A percentile compares a stretch with the other conserved stretches of the same genome.
phyloP scores from a whole-genome alignment of 2,329 filamentous ascomycete species.

The Blumeria graminis region DNA sequence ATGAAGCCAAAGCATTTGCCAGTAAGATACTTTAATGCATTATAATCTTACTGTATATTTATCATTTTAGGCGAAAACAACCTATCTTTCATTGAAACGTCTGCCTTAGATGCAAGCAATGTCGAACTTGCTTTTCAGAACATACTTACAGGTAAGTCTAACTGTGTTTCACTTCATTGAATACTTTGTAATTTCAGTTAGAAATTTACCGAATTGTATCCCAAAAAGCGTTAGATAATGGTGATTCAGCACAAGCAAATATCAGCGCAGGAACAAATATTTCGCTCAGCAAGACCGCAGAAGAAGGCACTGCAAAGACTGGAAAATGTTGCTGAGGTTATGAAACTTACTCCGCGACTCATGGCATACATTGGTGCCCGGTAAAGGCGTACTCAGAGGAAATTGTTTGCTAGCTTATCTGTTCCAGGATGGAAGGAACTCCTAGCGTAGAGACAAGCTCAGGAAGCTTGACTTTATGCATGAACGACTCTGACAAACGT shows the following conservation, averaged over 20 bases:
- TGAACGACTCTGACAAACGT: not conserved
- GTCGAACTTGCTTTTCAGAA: conserved; percentile 99
- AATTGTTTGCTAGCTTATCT: too few species aligned
- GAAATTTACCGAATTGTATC: conserved; percentile 99
- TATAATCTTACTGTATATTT: conserved; percentile 8
- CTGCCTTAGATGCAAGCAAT: conserved; percentile 93
- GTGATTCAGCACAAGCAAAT: conserved; percentile 56
- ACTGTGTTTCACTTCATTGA: not conserved
- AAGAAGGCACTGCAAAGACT: conserved; percentile 49
- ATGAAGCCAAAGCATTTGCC: conserved; percentile 94
- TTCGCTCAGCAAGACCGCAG: conserved; percentile 64
- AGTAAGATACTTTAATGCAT: conserved; percentile 28
- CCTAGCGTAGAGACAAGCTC: not conserved
- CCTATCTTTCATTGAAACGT: conserved; percentile 97
- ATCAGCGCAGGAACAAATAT: conserved; percentile 64
- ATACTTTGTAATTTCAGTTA: conserved; percentile 18
- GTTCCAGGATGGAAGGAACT: too few species aligned
- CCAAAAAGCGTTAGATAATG: conserved; percentile 84
- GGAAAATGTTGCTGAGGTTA: conserved; percentile 50
- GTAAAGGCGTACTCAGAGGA: too few species aligned
- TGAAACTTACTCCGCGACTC: not conserved
- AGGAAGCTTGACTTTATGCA: not conserved
- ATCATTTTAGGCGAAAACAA: conserved; percentile 63
- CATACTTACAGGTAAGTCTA: conserved; percentile 68
- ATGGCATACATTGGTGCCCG: not conserved